Base-by-base conservation (phyloP, 768 basidiomycete genomes). In the Pleurotus tuber-regium region DNA sequence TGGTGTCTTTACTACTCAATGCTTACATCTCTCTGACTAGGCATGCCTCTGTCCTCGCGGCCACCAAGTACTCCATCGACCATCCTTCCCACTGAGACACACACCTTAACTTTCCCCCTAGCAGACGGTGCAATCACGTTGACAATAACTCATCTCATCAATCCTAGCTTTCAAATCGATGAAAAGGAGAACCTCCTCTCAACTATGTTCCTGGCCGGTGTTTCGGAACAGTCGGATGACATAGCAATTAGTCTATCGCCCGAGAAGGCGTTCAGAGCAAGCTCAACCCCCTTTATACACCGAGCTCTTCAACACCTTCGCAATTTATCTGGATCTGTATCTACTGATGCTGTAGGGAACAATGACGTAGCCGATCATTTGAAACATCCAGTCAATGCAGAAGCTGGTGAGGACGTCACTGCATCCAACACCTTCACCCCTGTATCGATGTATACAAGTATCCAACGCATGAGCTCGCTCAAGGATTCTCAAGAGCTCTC, bases 151-250 rank as follows among this genome's bases (percentile, higher is more conserved):
- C 90, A 88, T 66, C 80, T 91, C 43, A 71, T 77, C 11, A 69
- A 77, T 1, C 86, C 89, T 4, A 71, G 78, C 59, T 92, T 91
- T 71, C 76, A 81, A 54, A 69, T 91, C 26, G 87, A 89, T 66
- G 85, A 89, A 56, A 74, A 85, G 25, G 90, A 92, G 66, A 83
- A 85, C 1, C 68, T 90, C 1, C 72, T 92, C 4, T 89, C 87
- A 2, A 86, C 84, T 2, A 73, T 81, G 11, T 88, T 92, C 60
- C 72, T 87, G 8, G 14, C 14, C 30, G 8, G 30, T 7, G 30
- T 31, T 31, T 14, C 30, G 8, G 14, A 8, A 8, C 30, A 14
- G 14, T 7, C 14, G 30, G 30, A 31, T 14, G 14, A 31, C 8
- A 31, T 31, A 31, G 30, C 30, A 31, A 31, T 14, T 14, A 14